Base-by-base conservation (phyloP, 495 filamentous ascomycete genomes). In the Bryoglossum gracile region DNA sequence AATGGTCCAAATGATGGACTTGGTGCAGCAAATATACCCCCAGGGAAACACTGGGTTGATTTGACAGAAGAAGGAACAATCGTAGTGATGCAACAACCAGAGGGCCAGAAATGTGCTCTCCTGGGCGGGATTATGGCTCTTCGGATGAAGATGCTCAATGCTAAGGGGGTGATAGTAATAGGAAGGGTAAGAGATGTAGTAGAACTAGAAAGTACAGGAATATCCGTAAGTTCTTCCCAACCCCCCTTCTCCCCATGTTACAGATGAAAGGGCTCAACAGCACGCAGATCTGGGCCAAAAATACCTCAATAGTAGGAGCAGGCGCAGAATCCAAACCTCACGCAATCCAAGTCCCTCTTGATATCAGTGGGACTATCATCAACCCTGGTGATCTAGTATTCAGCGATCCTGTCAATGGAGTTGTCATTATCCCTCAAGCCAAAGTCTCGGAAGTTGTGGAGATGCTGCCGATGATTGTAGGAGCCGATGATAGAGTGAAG, bases 51-150 rank as follows among this genome's bases (percentile, higher is more conserved):
- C 55, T 86, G 74, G 62, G 77, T 79, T 30, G 82, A 86, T 58
- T 66, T 70, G 34, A 68, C 74, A 6, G 54, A 70, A 1, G 64
- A 68, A 0, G 71, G 68, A 1, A 76, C 74, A 2, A 69, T 84
- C 33, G 73, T 78, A 3, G 68, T 86, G 1, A 63, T 84, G 26
- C 70, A 72, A 22, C 82, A 86, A 55, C 81, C 82, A 0, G 45
- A 58, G 5, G 66, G 67, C 4, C 81, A 84, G 61, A 67, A 69
- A 22, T 82, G 77, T 58, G 83, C 82, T 8, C 74, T 82, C 9
- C 64, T 84, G 0, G 83, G 83, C 24, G 82, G 81, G 2, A 83
- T 86, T 47, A 82, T 86, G 70, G 83, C 80, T 1, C 65, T 70
- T 10, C 64, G 82, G 19, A 80, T 85, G 74, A 76, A 74, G 47